Conservation (phyloP, 305 asterid species). For the Nicotiana rustica region DNA sequence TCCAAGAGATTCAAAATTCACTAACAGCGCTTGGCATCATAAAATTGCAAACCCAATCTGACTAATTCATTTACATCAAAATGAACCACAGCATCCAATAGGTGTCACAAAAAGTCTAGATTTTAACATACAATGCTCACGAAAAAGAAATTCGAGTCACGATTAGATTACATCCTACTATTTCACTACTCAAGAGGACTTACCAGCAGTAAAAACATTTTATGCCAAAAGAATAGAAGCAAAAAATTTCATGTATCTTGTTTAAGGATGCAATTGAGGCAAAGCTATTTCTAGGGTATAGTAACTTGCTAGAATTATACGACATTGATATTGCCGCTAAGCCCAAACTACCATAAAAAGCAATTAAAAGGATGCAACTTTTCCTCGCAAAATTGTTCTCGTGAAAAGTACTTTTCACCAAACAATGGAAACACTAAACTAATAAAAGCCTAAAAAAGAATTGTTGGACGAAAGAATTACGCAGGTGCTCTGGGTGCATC, state of each 20-base stretch:
- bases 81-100: neutral
- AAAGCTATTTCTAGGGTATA: too few relatives aligned
- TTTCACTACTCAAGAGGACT: constrained; percentile 23
- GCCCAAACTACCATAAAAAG: too few relatives aligned
- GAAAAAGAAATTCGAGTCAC: neutral
- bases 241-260: neutral
- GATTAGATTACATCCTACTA: constrained; percentile 12
- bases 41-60: constrained; percentile 2
- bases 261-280: neutral
- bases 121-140: neutral
- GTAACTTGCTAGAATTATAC: too few relatives aligned
- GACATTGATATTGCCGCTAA: too few relatives aligned
- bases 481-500: too few relatives aligned
- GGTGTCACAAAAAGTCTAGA: neutral
- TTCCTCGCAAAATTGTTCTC: too few relatives aligned
- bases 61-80: neutral
- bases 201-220: constrained; percentile 22
- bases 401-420: too few relatives aligned
- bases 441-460: too few relatives aligned
- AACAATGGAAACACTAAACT: too few relatives aligned
- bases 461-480: too few relatives aligned
- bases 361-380: too few relatives aligned
- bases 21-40: neutral
- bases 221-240: constrained; percentile 6
- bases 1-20: neutral